Evolutionary conservation across 2,329 filamentous ascomycete species (phyloP), one percentile per base, ranked within the genome.

Genomic region (Alternaria brassicicola): DNA sequence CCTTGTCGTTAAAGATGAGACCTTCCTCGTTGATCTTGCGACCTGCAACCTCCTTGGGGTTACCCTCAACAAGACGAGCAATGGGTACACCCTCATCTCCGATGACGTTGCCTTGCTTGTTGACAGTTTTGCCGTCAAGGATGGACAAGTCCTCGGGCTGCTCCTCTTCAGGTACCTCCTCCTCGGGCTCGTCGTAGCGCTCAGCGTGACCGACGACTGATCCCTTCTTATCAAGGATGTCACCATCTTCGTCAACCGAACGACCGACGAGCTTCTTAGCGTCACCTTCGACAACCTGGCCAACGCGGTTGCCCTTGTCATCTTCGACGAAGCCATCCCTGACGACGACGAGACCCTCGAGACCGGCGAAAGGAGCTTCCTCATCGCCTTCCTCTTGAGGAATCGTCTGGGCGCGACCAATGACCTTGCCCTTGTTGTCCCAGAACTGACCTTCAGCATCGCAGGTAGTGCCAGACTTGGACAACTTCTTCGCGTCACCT

Each of bases 1-100:
- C 89, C n/a, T 83, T 85, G 73, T 92, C 89, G 71, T 89, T 89
- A 79, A 88, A 86, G 64, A 92, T 85, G 69, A 90, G 86, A 33
- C 89, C 89, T 28, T 90, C 79, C 75, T 87, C 89, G 73, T 92
- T 88, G 68, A 88, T 87, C 84, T 89, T 89, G 69, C 85, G 86
- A 26, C 89, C 89, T 9, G 86, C 78, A 39, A 92, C 83, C 52
- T 84, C 82, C 75, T 85, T 85, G 33, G 85, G 71, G 59, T 89
- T 85, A 13, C 89, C 89, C 71, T 91, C 88, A 19, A 91, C 76
- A 1, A 92, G 83, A 36, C 87, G 85, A 33, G 87, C 89, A 60
- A 85, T 75, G n/a, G 81, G 81, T 4, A 82, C 78, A 39, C 80
- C 80, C 56, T 82, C 79, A 45, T 81, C 78, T 42, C 80, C 81